Evolutionary conservation across 805 yeast species (phyloP).

Genomic region (Blastobotrys peoriensis): DNA sequence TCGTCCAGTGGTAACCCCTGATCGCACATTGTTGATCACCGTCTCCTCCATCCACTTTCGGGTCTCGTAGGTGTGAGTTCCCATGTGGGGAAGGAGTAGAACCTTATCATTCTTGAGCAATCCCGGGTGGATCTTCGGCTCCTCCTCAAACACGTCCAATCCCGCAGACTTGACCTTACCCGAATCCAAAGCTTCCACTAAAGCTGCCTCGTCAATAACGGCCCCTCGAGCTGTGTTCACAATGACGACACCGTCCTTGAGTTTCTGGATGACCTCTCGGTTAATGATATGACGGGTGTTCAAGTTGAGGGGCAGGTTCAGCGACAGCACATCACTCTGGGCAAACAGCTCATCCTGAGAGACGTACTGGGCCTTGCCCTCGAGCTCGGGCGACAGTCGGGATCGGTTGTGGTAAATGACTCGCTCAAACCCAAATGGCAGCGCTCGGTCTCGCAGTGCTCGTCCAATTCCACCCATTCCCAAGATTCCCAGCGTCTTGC

Average conservation of each 20-base stretch:
- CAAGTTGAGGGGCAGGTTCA: slow-evolving; percentile 49
- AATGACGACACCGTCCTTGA: slow-evolving; percentile 49
- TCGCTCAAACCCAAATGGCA: slow-evolving; percentile 45
- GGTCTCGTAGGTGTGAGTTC: slow-evolving; percentile 35
- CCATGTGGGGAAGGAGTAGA: slow-evolving; percentile 53
- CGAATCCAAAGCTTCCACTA: slow-evolving; percentile 40
- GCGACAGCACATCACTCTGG: slow-evolving; percentile 43
- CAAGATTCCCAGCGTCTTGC: slow-evolving; percentile 48
- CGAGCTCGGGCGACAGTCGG: slow-evolving; percentile 42
- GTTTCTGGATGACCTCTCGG: slow-evolving; percentile 37
- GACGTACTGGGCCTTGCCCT: slow-evolving; percentile 41
- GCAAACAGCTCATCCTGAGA: slow-evolving; percentile 43
- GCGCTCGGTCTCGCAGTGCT: slow-evolving; percentile 45
- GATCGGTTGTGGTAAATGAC: slow-evolving; percentile 49
- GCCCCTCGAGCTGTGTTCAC: slow-evolving; percentile 61
- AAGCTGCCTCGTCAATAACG: slow-evolving; percentile 47
- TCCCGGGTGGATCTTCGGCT: slow-evolving; percentile 48
- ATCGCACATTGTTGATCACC: slow-evolving; percentile 60
- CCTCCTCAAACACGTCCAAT: slow-evolving; percentile 55
- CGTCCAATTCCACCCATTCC: slow-evolving; percentile 65
- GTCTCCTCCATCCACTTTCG: slow-evolving; percentile 73
- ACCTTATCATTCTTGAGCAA: slow-evolving; percentile 41
- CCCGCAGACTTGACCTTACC: slow-evolving; percentile 51
- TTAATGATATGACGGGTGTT: slow-evolving; percentile 46
- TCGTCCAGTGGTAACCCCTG: slow-evolving; percentile 57